These are phyloP conservation scores for Balansia obtecta DNA, from an alignment of 2,329 filamentous ascomycete species.

Conservation along the genomic window DNA sequence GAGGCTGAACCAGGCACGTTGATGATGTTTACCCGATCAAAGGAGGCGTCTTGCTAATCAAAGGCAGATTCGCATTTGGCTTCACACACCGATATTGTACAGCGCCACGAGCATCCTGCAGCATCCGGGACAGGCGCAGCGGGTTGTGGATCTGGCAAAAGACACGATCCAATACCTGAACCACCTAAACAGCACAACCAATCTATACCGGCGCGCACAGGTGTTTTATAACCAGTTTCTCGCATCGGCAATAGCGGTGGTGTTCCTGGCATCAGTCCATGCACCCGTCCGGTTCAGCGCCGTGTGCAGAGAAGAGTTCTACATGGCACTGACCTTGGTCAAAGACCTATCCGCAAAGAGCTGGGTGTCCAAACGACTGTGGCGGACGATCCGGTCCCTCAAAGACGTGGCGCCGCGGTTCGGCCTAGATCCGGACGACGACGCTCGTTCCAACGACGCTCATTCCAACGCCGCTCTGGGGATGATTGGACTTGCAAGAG, in stretches of 20 bases:
- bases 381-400: slow-evolving; percentile 58
- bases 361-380: slow-evolving; percentile 60
- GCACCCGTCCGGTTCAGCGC: slow-evolving; percentile 59
- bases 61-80: slow-evolving; percentile 60
- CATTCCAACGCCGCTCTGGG: slow-evolving; percentile 40
- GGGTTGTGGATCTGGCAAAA: slow-evolving; percentile 61
- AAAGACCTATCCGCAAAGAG: slow-evolving; percentile 60
- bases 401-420: slow-evolving; percentile 61
- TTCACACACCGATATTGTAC: slow-evolving; percentile 79
- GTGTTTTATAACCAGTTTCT: slow-evolving; percentile 74
- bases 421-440: slow-evolving; percentile 39
- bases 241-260: slow-evolving; percentile 58
- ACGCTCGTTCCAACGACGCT: slow-evolving; percentile 38
- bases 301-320: slow-evolving; percentile 62
- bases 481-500: slow-evolving; percentile 40
- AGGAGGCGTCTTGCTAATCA: neutral
- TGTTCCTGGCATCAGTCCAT: slow-evolving; percentile 67
- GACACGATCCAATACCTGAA: slow-evolving; percentile 63
- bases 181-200: slow-evolving; percentile 57
- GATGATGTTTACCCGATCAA: neutral
- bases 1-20: slow-evolving; percentile 59
- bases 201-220: slow-evolving; percentile 59
- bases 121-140: slow-evolving; percentile 61
- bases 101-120: slow-evolving; percentile 72
- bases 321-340: slow-evolving; percentile 63